Conservation (phyloP, 2,329 filamentous ascomycete species). For the Penicillium hordei region DNA sequence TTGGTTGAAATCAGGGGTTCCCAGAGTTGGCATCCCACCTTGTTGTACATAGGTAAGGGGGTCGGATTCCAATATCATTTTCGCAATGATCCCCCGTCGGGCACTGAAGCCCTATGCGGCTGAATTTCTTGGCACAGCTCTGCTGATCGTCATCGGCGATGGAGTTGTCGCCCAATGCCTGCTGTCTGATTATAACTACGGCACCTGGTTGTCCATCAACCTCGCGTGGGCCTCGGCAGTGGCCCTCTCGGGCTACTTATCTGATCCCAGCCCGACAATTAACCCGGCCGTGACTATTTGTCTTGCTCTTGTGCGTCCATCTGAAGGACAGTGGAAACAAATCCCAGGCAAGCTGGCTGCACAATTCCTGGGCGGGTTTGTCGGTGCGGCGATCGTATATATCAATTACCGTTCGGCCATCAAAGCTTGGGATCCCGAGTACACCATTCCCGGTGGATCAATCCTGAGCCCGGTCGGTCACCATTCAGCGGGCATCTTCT, state of each 20-base stretch:
- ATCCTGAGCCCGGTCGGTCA: constrained; percentile 31
- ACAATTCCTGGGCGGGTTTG: constrained; percentile 33
- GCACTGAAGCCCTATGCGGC: constrained; percentile 28
- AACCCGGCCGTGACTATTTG: constrained; percentile 31
- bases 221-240: constrained; percentile 34
- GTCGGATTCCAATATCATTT: background rate
- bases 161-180: constrained; percentile 35
- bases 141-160: constrained; percentile 35
- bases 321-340: constrained; percentile 28
- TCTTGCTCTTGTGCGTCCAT: constrained; percentile 31
- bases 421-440: constrained; percentile 33
- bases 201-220: constrained; percentile 38
- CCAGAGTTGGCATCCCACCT: background rate
- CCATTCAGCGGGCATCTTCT: constrained; percentile 32
- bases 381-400: constrained; percentile 33
- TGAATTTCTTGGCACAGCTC: constrained; percentile 35
- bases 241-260: constrained; percentile 29
- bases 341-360: constrained; percentile 30
- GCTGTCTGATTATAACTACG: constrained; percentile 34
- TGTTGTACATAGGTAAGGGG: background rate
- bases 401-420: constrained; percentile 35
- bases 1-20: background rate
- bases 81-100: constrained; percentile 19
- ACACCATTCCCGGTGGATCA: constrained; percentile 31
- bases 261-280: constrained; percentile 30